phyloP scores from a whole-genome alignment of 768 basidiomycete genomes.

The Tremella mesenterica region DNA sequence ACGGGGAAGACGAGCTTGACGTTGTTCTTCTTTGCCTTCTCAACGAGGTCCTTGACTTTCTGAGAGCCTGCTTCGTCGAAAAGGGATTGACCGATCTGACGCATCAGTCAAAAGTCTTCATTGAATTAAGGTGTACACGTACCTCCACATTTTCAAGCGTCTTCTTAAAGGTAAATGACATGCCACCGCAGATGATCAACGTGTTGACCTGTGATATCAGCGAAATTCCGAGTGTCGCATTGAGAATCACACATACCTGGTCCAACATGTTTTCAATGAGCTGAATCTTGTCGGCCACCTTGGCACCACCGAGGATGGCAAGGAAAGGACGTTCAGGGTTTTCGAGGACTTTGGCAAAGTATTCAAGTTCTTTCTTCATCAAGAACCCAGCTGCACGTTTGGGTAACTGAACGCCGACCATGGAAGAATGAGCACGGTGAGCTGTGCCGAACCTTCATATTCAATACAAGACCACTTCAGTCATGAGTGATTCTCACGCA shows the following conservation, averaged over 20 bases:
- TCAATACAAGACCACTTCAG: not conserved
- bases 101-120: not conserved
- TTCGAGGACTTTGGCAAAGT: constrained; percentile 95
- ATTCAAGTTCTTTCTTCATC: constrained; percentile 97
- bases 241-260: constrained; percentile 54
- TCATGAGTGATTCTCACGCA: constrained; percentile 51
- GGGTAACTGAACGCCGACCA: constrained; percentile 90
- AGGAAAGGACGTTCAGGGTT: constrained; percentile 91
- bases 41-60: constrained; percentile 72
- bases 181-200: constrained; percentile 92
- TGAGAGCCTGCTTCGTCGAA: constrained; percentile 81
- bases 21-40: constrained; percentile 83
- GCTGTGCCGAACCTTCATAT: constrained; percentile 70
- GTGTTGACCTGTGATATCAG: constrained; percentile 65
- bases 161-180: constrained; percentile 99
- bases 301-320: constrained; percentile 95
- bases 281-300: constrained; percentile 98
- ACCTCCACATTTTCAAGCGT: constrained; percentile 61
- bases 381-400: constrained; percentile 92
- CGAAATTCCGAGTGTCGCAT: not conserved
- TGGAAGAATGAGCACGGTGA: constrained; percentile 94
- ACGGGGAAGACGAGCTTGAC: constrained; percentile 93
- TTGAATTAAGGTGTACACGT: constrained; percentile 47
- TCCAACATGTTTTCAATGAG: constrained; percentile 98
- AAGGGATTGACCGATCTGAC: constrained; percentile 84